Percentiles rank a stretch among this genome's conserved stretches.
Conservation (phyloP, 2,329 filamentous ascomycete species). For the Aspergillus jensenii region DNA sequence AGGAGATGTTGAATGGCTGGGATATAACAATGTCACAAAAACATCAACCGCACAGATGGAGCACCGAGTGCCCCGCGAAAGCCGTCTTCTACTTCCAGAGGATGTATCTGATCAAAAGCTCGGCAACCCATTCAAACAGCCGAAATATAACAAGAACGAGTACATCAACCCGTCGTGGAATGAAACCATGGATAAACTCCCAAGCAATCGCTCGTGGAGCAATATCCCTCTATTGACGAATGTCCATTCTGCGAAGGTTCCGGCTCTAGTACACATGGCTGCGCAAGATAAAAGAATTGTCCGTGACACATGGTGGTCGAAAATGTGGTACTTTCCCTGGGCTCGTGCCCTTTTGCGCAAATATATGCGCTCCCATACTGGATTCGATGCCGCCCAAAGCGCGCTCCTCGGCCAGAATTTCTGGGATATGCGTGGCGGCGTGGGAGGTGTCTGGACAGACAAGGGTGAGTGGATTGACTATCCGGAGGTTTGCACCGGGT, state of each 20-base stretch:
- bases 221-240: conserved; percentile 49
- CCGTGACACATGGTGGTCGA: conserved; percentile 41
- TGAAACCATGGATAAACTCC: conserved; percentile 44
- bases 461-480: conserved; percentile 51
- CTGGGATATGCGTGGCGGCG: conserved; percentile 53
- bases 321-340: conserved; percentile 52
- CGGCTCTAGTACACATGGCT: conserved; percentile 45
- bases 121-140: conserved; percentile 36
- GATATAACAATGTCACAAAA: conserved; percentile 38
- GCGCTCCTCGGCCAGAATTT: conserved; percentile 46
- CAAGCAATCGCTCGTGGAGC: conserved; percentile 43
- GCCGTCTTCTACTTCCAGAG: conserved; percentile 38
- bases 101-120: conserved; percentile 34
- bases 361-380: conserved; percentile 47
- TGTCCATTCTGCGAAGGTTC: conserved; percentile 47
- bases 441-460: conserved; percentile 56
- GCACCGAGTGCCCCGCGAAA: conserved; percentile 37
- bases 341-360: conserved; percentile 51
- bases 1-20: conserved; percentile 42
- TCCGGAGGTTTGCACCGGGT: conserved; percentile 48
- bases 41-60: conserved; percentile 36
- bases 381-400: conserved; percentile 43
- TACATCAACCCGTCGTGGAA: conserved; percentile 34
- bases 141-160: conserved; percentile 25
- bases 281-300: conserved; percentile 29